These are phyloP conservation scores for Nidularia pulvinata DNA, from an alignment of 768 basidiomycete species.

Conservation along the genomic window DNA sequence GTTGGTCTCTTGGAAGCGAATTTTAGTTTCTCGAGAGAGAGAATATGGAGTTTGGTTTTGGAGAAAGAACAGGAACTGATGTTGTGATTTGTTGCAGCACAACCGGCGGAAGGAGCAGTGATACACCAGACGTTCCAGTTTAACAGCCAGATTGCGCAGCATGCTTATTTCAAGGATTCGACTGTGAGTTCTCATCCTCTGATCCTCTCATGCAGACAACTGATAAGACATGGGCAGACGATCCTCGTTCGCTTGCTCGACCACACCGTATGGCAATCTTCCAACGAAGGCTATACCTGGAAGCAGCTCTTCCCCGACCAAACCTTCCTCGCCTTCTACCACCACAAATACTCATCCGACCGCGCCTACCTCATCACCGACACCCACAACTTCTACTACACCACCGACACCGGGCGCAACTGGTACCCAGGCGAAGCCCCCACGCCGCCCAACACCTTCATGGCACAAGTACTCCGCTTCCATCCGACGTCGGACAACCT, in stretches of 20 bases:
- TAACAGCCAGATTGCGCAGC: constrained; percentile 61
- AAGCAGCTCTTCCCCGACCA: constrained; percentile 56
- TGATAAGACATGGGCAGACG: constrained; percentile 45
- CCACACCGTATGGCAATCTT: constrained; percentile 87
- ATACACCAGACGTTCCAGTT: constrained; percentile 80
- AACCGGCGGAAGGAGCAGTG: constrained; percentile 78
- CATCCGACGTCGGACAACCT: constrained; percentile 84
- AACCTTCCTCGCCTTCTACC: constrained; percentile 81
- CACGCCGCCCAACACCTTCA: constrained; percentile 76
- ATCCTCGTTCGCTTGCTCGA: constrained; percentile 83
- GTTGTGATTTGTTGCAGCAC: constrained; percentile 41
- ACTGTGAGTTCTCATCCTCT: constrained; percentile 37
- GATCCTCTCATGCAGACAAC: background rate
- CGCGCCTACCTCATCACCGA: constrained; percentile 92
- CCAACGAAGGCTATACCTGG: constrained; percentile 96
- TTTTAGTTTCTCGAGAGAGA: background rate
- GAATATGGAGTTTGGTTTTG: background rate
- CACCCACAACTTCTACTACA: constrained; percentile 64
- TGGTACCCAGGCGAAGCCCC: constrained; percentile 70
- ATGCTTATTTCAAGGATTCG: constrained; percentile 85
- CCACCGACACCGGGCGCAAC: constrained; percentile 75
- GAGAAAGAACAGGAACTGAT: background rate
- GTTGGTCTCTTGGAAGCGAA: background rate
- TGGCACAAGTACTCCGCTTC: constrained; percentile 79
- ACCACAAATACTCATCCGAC: constrained; percentile 79